phyloP scores from a whole-genome alignment of 768 basidiomycete species.

The Russula vinacea region DNA sequence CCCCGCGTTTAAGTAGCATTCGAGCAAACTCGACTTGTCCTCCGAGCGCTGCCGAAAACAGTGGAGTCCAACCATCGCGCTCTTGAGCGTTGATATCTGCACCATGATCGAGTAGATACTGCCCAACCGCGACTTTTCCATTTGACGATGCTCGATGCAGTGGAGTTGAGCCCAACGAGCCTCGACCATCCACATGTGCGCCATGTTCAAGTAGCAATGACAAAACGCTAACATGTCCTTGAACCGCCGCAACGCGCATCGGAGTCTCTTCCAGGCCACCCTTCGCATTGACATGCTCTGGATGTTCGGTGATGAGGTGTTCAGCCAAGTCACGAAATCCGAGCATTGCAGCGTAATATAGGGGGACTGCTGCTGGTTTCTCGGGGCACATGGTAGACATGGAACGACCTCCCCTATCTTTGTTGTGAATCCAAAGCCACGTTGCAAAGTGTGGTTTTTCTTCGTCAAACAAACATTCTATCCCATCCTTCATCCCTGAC shows the following conservation, averaged over 20 bases:
- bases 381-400: neutral
- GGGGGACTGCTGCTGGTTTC: neutral
- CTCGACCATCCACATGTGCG: neutral
- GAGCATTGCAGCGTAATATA: neutral
- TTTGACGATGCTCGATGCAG: neutral
- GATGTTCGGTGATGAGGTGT: neutral
- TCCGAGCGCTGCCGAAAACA: rapidly evolving
- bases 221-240: neutral
- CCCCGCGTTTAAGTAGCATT: too few species aligned
- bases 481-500: neutral
- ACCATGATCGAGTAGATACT: neutral
- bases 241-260: neutral
- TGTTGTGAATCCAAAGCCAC: neutral
- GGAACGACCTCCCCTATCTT: too few species aligned
- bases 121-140: neutral
- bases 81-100: neutral
- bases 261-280: neutral
- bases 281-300: neutral
- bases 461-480: neutral
- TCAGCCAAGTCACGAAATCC: neutral
- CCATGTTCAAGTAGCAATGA: neutral
- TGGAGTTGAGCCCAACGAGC: neutral
- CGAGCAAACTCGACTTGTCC: too few species aligned
- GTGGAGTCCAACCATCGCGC: too few species aligned
- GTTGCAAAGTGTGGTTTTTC: neutral